Conservation (phyloP, 768 basidiomycete species). For the Naematelia aurantialba region DNA sequence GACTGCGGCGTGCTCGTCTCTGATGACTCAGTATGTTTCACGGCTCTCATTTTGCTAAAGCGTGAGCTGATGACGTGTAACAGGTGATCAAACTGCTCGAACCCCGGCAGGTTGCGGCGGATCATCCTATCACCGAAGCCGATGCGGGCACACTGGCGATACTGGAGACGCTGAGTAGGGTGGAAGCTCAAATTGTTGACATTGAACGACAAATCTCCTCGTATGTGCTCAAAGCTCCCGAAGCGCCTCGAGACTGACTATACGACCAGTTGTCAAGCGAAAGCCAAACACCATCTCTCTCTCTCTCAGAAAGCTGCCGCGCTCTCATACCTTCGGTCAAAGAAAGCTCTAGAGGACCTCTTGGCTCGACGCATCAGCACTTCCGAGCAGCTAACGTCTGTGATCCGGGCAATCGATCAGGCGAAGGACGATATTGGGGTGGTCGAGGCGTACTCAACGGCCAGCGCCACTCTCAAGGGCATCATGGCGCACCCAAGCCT, state of each 20-base stretch:
- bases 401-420: constrained; percentile 75
- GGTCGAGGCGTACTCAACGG: constrained; percentile 78
- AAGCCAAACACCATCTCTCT: constrained; percentile 63
- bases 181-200: constrained; percentile 66
- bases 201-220: constrained; percentile 65
- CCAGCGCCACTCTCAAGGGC: constrained; percentile 68
- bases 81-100: constrained; percentile 80
- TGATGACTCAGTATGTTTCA: constrained; percentile 62
- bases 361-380: constrained; percentile 70
- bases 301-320: constrained; percentile 71
- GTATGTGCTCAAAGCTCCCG: neutral
- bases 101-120: constrained; percentile 45
- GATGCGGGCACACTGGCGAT: constrained; percentile 80
- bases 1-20: constrained; percentile 65
- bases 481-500: constrained; percentile 78
- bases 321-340: constrained; percentile 69
- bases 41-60: neutral
- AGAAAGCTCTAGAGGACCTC: constrained; percentile 75
- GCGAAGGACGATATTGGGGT: constrained; percentile 89
- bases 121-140: constrained; percentile 64
- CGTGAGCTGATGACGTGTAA: neutral
- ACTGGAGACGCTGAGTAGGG: constrained; percentile 63
- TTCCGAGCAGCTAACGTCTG: constrained; percentile 68
- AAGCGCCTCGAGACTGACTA: neutral
- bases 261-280: constrained; percentile 61